Evolutionary conservation across 805 yeast species (phyloP).

Genomic region (Teunomyces funiuensis): DNA sequence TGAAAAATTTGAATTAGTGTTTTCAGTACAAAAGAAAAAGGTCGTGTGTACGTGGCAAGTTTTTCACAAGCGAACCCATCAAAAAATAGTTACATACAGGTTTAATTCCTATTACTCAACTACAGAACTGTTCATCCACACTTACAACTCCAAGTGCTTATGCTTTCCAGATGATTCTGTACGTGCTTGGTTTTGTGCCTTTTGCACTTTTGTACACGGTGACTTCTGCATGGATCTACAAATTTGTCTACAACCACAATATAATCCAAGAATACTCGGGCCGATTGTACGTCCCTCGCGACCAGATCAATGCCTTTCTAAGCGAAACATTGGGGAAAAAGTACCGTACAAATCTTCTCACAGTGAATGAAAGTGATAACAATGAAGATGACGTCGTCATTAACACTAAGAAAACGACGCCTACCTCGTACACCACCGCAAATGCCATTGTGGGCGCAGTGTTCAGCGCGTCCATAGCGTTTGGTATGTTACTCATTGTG

Average conservation of each 20-base stretch:
- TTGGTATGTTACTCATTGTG: slow-evolving; percentile 31
- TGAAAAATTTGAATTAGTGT: slow-evolving; percentile 1
- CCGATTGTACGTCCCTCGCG: slow-evolving; percentile 16
- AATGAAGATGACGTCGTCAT: slow-evolving; percentile 10
- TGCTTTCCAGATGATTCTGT: slow-evolving; percentile 5
- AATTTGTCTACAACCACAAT: slow-evolving; percentile 22
- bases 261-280: slow-evolving; percentile 25
- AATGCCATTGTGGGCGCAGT: slow-evolving; percentile 19
- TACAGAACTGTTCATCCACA: no score
- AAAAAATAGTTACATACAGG: no score
- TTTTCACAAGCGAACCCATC: no score
- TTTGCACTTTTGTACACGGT: slow-evolving; percentile 14
- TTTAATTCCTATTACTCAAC: no score
- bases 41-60: no score
- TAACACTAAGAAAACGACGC: background rate
- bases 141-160: background rate
- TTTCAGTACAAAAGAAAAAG: background rate
- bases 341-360: slow-evolving; percentile 15
- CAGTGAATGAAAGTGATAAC: slow-evolving; percentile 16
- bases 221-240: slow-evolving; percentile 19
- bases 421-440: slow-evolving; percentile 1
- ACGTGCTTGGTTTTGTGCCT: slow-evolving; percentile 12
- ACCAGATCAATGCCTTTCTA: slow-evolving; percentile 26
- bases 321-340: slow-evolving; percentile 15
- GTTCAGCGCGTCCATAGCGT: slow-evolving; percentile 30